Base-by-base conservation (phyloP, 176 grass and related monocot species). In the Raddia distichophylla region DNA sequence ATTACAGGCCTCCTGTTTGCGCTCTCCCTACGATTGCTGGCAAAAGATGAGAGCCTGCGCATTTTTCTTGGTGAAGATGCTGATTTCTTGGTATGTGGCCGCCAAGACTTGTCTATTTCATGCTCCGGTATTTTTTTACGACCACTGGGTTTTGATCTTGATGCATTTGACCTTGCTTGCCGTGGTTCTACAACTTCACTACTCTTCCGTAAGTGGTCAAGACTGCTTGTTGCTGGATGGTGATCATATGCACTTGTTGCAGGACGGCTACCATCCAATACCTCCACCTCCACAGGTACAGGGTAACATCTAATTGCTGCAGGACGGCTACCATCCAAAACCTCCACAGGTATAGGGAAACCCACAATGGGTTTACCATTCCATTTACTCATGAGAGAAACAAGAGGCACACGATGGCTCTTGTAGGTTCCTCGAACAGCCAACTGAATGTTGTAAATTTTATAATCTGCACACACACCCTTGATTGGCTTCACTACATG, bases 351-450 rank as follows among this genome's bases (percentile, higher is more conserved):
- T 35, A 90, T 19, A 77, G 93, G 97, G 67, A 85, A 92, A 2
- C 97, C 97, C 4, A 99, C 74, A 90, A 99, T 91, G 33, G 89
- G 89, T 85, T 94, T 93, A 74, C 91, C 83, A n/a, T 88, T 92
- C 83, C 92, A 90, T 91, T 89, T 93, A 91, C 93, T 99, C 87
- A 89, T 87, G 53, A 99, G 97, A 74, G 97, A 99, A 66, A 99
- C 89, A 66, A 99, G 87, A 27, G 97, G 97, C 19, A 85, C 89
- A 22, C 69, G 91, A 12, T 92, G 77, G 57, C 87, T 87, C 74
- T 91, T 89, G 84, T 92, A 90, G 84, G 72, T 91, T 80, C 91
- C 78, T 88, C 90, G 85, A n/a, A 90, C 91, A 80, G 83, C 73
- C 82, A 99, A 63, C 71, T 96, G 91, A 76, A 99, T 91, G 61